phyloP scores from a whole-genome alignment of 2,329 filamentous ascomycete species.

The Colletotrichum liriopes region DNA sequence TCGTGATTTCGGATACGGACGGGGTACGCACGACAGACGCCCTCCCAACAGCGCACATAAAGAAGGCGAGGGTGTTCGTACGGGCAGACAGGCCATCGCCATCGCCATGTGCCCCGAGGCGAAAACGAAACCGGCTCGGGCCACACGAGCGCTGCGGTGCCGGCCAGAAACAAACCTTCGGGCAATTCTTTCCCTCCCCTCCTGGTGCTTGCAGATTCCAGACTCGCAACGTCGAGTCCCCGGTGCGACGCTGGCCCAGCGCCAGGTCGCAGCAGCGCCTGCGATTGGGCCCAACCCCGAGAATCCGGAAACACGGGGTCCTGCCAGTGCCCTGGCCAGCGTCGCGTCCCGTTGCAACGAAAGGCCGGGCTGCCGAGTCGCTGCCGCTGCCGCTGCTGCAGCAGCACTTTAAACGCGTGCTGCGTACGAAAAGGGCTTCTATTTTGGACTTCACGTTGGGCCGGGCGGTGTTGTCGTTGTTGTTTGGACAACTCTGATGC shows the following conservation, averaged over 20 bases:
- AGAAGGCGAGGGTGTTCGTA: too few species aligned
- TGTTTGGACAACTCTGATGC: constrained; percentile 1
- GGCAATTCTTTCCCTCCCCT: constrained; percentile 3
- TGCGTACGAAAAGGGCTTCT: constrained; percentile 11
- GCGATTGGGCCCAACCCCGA: constrained; percentile 34
- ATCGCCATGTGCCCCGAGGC: background rate
- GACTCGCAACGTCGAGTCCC: constrained; percentile 4
- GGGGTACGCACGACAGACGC: background rate
- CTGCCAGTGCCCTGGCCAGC: constrained; percentile 16
- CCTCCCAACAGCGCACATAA: background rate
- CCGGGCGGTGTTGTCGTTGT: background rate
- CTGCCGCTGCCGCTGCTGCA: background rate
- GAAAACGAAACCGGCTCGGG: background rate
- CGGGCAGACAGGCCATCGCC: background rate
- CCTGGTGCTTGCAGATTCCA: constrained; percentile 16
- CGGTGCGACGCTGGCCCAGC: constrained; percentile 26
- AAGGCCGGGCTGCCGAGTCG: background rate
- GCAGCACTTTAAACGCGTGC: background rate
- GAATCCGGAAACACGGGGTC: constrained; percentile 38
- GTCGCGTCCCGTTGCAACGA: constrained; percentile 4
- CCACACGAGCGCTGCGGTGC: background rate
- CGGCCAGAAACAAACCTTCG: background rate
- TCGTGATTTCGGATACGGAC: background rate
- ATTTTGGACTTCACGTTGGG: background rate
- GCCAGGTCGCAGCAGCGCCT: constrained; percentile 22